Conservation (phyloP, 106 monocot genomes). For the Acorus gramineus region DNA sequence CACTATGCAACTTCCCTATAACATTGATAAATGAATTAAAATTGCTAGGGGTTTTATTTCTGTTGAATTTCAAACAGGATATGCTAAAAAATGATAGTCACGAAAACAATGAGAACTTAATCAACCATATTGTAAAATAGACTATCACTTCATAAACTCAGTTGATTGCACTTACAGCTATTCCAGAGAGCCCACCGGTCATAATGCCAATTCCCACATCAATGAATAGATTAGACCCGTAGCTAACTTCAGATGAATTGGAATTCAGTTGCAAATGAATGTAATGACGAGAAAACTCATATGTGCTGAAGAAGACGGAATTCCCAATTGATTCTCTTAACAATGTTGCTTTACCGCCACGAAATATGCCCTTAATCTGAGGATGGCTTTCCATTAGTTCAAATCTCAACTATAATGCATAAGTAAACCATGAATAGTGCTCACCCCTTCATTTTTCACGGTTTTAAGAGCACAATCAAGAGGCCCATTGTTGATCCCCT, state of each 20-base stretch:
- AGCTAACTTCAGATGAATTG: slow-evolving; percentile 4
- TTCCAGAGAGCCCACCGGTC: slow-evolving; percentile 76
- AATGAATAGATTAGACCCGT: slow-evolving; percentile 17
- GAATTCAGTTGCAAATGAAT: slow-evolving; percentile 41
- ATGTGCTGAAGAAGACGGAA: slow-evolving; percentile 76
- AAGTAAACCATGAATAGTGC: slow-evolving; percentile 7
- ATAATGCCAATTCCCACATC: slow-evolving; percentile 77
- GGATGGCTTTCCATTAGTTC: not conserved
- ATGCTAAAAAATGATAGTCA: not conserved
- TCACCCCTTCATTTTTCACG: slow-evolving; percentile 81
- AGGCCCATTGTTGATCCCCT: slow-evolving; percentile 63
- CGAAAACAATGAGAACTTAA: no score
- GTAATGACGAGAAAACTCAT: slow-evolving; percentile 61
- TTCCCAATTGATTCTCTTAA: slow-evolving; percentile 86
- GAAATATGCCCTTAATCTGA: slow-evolving; percentile 78
- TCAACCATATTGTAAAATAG: no score
- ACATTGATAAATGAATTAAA: no score
- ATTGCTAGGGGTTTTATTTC: no score
- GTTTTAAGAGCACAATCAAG: slow-evolving; percentile 82
- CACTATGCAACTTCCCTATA: no score
- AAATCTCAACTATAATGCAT: no score
- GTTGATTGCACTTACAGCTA: slow-evolving; percentile 42
- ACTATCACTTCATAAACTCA: no score
- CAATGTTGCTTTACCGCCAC: slow-evolving; percentile 71
- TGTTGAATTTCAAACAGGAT: not conserved